Evolutionary conservation across 495 filamentous ascomycete species (phyloP).

Genomic region (Talaromyces nanjingensis): DNA sequence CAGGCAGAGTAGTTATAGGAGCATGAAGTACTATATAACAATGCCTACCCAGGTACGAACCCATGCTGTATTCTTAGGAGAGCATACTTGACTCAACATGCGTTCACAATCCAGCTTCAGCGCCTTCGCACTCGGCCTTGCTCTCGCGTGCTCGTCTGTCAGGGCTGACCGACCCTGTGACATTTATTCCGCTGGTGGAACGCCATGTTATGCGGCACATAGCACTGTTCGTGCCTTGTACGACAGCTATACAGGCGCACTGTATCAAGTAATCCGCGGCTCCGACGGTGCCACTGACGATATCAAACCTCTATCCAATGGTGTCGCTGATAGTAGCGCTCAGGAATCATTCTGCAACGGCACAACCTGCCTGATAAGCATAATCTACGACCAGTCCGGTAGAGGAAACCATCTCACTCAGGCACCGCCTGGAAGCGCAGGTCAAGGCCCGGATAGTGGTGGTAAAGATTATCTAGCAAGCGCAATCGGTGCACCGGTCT

Average conservation of each 20-base stretch:
- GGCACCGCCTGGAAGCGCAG: constrained; percentile 43
- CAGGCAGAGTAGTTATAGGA: no score
- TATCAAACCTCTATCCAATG: constrained; percentile 42
- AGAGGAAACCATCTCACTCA: constrained; percentile 50
- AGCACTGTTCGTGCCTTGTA: constrained; percentile 53
- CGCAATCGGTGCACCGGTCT: constrained; percentile 50
- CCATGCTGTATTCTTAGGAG: no score
- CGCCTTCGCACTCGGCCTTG: no score
- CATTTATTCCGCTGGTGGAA: constrained; percentile 43
- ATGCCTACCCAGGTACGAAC: no score
- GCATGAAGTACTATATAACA: no score
- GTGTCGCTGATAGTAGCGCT: constrained; percentile 47
- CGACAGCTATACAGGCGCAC: constrained; percentile 36
- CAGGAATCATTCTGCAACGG: constrained; percentile 50
- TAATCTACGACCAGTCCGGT: constrained; percentile 56
- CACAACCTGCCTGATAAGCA: constrained; percentile 51
- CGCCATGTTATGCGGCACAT: constrained; percentile 51
- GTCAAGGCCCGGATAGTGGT: constrained; percentile 40
- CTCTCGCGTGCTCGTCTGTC: no score
- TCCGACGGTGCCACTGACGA: constrained; percentile 33
- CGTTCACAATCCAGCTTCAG: no score
- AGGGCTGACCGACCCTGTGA: constrained; percentile 46
- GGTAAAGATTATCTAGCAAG: constrained; percentile 49
- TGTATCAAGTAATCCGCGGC: constrained; percentile 50
- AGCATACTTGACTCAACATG: no score